Evolutionary conservation across 768 basidiomycete species (phyloP), one percentile per base, ranked within the genome.

Genomic region (Daedaleopsis sinensis): DNA sequence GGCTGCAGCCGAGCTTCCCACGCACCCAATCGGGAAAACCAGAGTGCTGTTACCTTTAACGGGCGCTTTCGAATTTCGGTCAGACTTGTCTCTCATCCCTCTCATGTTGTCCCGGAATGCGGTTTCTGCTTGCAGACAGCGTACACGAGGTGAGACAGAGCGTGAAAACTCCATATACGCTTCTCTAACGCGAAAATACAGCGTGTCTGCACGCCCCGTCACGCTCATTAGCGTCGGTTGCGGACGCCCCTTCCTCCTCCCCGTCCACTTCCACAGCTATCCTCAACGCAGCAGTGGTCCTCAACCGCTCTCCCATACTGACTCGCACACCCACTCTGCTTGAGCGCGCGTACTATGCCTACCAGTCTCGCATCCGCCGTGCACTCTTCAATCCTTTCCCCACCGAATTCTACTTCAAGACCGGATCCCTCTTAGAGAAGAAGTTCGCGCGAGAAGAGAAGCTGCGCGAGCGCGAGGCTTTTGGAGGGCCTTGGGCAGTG

Each of bases 401-500:
- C 18, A 80, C 85, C 59, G 88, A 94, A 50, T 94, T 96, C 76
- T 98, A 96, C 78, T 96, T 96, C 82, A 94, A 94, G 76, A 88
- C 88, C 52, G 95, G 95, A 10, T 91, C 94, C 0, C 80, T 92
- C 16, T 83, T 95, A 35, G 90, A 95, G 72, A 85, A 87, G 15
- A 84, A 90, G 42, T 96, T 94, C 75, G 86, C 81, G 51, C 74
- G 85, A 52, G 90, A 94, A 70, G 90, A 95, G 69, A 82, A 84
- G 49, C 78, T 81, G 61, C 83, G 91, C 52, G 93, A 95, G 68
- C 77, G 79, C 42, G 78, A 80, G 55, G 87, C 90, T 0, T 98
- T 94, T 73, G 94, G 94, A 0, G 15, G 65, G 10, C 42, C 58
- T 53, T 85, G 66, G 83, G 80, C 47, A 73, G 78, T 63, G 80